Evolutionary conservation across 2,329 filamentous ascomycete genomes (phyloP).

Genomic region (Penicillium glabrum): DNA sequence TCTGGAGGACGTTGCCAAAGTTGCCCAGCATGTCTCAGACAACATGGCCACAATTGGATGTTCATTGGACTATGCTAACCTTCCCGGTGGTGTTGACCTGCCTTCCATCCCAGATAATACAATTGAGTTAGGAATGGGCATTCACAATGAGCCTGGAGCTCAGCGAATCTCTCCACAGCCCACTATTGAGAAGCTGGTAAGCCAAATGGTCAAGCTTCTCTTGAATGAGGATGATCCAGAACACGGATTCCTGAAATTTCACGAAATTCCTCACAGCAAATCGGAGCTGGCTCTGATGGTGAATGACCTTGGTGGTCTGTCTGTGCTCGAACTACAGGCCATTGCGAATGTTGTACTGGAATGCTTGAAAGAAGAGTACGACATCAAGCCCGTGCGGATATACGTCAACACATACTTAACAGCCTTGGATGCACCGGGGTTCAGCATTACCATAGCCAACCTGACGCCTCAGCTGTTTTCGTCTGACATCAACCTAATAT

Average conservation of each 20-base stretch:
- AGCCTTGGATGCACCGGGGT: conserved; percentile 11
- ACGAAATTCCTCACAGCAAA: background rate
- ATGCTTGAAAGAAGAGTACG: conserved; percentile 2
- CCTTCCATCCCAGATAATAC: conserved; percentile 4
- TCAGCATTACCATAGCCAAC: conserved; percentile 11
- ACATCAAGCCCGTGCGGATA: conserved; percentile 7
- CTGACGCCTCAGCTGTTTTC: conserved; percentile 3
- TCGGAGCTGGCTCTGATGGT: conserved; percentile 8
- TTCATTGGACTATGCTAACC: conserved; percentile 7
- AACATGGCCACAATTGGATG: conserved; percentile 9
- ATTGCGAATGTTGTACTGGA: conserved; percentile 4
- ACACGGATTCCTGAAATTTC: conserved; percentile 10
- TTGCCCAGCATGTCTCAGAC: conserved; percentile 8
- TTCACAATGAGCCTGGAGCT: conserved; percentile 14
- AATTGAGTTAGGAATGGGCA: conserved; percentile 13
- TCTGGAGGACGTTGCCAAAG: background rate
- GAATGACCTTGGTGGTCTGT: conserved; percentile 13
- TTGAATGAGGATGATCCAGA: conserved; percentile 6
- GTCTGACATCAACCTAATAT: conserved; percentile 2
- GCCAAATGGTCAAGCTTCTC: conserved; percentile 4
- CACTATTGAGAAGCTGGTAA: conserved; percentile 8
- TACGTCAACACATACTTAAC: conserved; percentile 14
- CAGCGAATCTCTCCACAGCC: conserved; percentile 9
- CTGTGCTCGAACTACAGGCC: conserved; percentile 11
- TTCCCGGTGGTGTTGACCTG: conserved; percentile 4